These are phyloP conservation scores for Suhomyces canberraensis DNA, from an alignment of 805 yeast species.

Conservation along the genomic window DNA sequence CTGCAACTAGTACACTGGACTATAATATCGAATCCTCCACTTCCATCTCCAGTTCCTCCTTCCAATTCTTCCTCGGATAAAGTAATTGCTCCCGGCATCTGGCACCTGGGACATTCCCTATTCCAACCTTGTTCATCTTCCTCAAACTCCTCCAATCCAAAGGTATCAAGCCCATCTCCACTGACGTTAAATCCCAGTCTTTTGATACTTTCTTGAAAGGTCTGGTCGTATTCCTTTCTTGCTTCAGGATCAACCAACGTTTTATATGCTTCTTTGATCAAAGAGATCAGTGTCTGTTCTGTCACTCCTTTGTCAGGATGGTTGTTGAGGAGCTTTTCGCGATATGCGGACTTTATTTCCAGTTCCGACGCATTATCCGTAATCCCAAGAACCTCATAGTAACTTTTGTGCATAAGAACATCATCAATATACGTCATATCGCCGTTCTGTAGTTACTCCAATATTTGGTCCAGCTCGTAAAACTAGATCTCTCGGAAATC, in stretches of 20 bases:
- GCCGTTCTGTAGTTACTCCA: too few relatives aligned
- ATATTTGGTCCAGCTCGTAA: too few relatives aligned
- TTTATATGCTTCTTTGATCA: constrained; percentile 63
- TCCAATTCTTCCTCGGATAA: constrained; percentile 61
- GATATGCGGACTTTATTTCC: constrained; percentile 64
- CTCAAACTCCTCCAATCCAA: constrained; percentile 61
- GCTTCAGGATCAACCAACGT: constrained; percentile 40
- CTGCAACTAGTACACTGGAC: constrained; percentile 84
- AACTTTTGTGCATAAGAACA: constrained; percentile 16
- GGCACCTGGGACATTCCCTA: constrained; percentile 68
- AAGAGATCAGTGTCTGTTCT: constrained; percentile 7
- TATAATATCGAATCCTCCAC: constrained; percentile 57
- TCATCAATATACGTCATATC: constrained; percentile 4
- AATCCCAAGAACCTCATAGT: constrained; percentile 61
- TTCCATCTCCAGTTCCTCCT: constrained; percentile 50
- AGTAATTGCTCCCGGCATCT: constrained; percentile 47
- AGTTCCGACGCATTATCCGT: constrained; percentile 29
- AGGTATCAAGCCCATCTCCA: constrained; percentile 70
- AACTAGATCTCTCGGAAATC: too few relatives aligned
- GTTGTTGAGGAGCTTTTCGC: constrained; percentile 48
- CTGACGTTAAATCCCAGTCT: constrained; percentile 37
- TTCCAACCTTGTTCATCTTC: constrained; percentile 40
- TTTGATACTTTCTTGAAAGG: constrained; percentile 31
- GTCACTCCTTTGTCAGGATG: constrained; percentile 74
- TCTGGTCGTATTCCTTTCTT: constrained; percentile 52